phyloP scores from a whole-genome alignment of 148 eudicot genomes.

The Bassia scoparia region DNA sequence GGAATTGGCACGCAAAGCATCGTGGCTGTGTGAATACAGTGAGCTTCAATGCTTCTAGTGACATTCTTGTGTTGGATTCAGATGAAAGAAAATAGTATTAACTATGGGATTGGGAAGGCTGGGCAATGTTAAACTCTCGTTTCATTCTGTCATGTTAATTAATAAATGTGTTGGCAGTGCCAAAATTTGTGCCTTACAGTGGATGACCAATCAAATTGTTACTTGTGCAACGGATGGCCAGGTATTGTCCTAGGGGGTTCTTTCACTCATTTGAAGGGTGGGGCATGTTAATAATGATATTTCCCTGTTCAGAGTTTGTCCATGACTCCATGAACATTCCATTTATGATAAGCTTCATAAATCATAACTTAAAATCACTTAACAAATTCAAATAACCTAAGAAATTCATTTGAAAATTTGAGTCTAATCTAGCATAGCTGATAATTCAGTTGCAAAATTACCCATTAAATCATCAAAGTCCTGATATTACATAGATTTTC shows the following conservation, averaged over 20 bases:
- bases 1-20: conserved; percentile 76
- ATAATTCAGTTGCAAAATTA: too few species aligned
- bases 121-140: conserved; percentile 61
- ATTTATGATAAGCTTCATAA: too few species aligned
- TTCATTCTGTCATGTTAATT: conserved; percentile 63
- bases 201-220: conserved; percentile 72
- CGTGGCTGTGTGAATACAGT: conserved; percentile 91
- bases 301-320: too few species aligned
- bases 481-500: too few species aligned
- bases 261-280: too few species aligned
- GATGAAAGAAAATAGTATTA: conserved; percentile 75
- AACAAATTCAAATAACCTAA: too few species aligned
- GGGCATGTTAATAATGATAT: not conserved
- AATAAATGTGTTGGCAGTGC: conserved; percentile 97
- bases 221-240: conserved; percentile 98
- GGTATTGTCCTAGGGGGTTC: conserved; percentile 31
- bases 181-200: conserved; percentile 79
- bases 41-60: conserved; percentile 74
- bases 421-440: too few species aligned
- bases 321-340: too few species aligned
- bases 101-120: conserved; percentile 90
- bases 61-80: conserved; percentile 80
- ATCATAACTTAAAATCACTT: too few species aligned
- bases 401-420: too few species aligned
- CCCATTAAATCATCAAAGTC: too few species aligned